Evolutionary conservation across 2,329 filamentous ascomycete species (phyloP), one percentile per base, ranked within the genome.

Genomic region (Cadophora sp.): DNA sequence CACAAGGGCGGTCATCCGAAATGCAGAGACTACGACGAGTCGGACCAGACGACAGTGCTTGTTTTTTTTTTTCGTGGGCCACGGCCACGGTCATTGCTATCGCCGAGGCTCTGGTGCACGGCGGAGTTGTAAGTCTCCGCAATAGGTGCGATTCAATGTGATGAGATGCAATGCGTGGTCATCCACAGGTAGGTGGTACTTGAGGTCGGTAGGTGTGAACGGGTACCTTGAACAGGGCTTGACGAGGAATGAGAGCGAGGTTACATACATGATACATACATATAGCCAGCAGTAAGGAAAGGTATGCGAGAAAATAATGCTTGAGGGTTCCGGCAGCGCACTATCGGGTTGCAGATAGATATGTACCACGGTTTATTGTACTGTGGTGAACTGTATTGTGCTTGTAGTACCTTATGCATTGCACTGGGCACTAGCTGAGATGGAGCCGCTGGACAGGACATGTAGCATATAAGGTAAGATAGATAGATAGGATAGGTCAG

Each of bases 21-120:
- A n/a, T 58, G 36, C 53, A 58, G 36, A 58, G 53, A 58, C 48
- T 51, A 51, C n/a, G 48, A 51, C 53, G 14, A 41, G 53, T 58
- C 33, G 27, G 36, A 58, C n/a, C 53, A 41, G 53, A 58, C 33
- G 53, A 58, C 33, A 58, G 53, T 58, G 53, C 53, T 58, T 41
- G 53, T 58, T 56, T 39, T 16, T 22, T 43, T 24, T 18, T 1
- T 2, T 39, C 36, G 8, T 39, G 36, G 8, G 36, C 36, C 43
- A 45, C 6, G 43, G 43, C 43, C n/a, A n/a, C 4, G n/a, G 16
- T 13, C 41, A 47, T n/a, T 18, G 16, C 53, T 4, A 20, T 41
- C 33, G 18, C 20, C 53, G 53, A 58, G 53, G 33, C 53, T 58
- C 33, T 58, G 33, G 33, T n/a, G 33, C 14, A 6, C 43, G 14